Percentiles rank a stretch among this genome's conserved stretches.
These are phyloP conservation scores for Trebouxia sp. DNA, from an alignment of 139 green algal genomes.

Conservation along the genomic window DNA sequence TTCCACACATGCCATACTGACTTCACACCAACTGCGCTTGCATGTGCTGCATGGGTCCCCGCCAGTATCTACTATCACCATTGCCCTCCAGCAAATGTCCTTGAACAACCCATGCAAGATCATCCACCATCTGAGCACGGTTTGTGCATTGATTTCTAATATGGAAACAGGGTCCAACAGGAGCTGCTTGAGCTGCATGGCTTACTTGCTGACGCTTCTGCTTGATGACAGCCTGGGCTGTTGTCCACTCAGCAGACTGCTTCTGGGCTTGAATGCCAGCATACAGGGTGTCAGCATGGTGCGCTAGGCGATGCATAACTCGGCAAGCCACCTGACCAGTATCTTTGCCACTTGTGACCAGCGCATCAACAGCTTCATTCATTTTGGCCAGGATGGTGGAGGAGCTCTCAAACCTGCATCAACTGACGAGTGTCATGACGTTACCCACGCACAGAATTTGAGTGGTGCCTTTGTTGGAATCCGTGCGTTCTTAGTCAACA, in stretches of 20 bases:
- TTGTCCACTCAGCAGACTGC: slow-evolving; percentile 64
- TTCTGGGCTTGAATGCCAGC: slow-evolving; percentile 45
- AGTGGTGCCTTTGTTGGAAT: too few relatives aligned
- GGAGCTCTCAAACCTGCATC: slow-evolving; percentile 50
- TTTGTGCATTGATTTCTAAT: background rate
- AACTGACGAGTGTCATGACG: too few relatives aligned
- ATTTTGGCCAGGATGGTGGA: slow-evolving; percentile 40
- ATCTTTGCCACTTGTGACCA: slow-evolving; percentile 26
- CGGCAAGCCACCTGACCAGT: slow-evolving; percentile 39
- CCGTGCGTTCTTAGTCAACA: too few relatives aligned
- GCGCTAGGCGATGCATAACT: slow-evolving; percentile 72
- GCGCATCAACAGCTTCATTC: slow-evolving; percentile 19
- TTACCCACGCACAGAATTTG: too few relatives aligned
- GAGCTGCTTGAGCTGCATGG: background rate
- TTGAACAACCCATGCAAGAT: too few relatives aligned
- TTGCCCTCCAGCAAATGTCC: too few relatives aligned
- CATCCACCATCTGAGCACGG: too few relatives aligned
- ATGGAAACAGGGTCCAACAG: background rate
- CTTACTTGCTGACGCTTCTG: slow-evolving; percentile 56
- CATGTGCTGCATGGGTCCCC: too few relatives aligned
- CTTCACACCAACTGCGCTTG: too few relatives aligned
- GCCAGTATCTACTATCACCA: too few relatives aligned
- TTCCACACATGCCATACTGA: too few relatives aligned
- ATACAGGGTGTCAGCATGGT: slow-evolving; percentile 79
- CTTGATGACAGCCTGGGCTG: slow-evolving; percentile 55